Base-by-base conservation (phyloP, 2,329 filamentous ascomycete species). In the Aspergillus oerlinghausenensis region DNA sequence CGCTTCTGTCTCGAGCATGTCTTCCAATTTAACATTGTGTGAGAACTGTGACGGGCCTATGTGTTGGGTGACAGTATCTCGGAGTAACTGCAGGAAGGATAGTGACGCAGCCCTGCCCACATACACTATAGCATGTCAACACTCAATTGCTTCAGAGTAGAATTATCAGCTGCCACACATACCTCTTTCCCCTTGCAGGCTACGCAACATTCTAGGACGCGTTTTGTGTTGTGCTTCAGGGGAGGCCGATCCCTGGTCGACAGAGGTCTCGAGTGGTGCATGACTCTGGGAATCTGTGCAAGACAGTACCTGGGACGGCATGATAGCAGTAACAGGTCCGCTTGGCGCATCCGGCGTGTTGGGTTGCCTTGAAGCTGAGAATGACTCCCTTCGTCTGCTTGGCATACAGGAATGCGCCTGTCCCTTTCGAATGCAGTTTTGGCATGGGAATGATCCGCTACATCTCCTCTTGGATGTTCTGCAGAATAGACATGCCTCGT, bases 11-110 rank as follows among this genome's bases (percentile, higher is more conserved):
- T 84, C 81, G 0, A 83, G 76, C 79, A 84, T 82, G 38, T 74
- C 77, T 52, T 82, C 77, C n/a, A 75, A 77, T 43, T 75, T 75
- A 21, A 77, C 72, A 61, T 77, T 79, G 55, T 83, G 76, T 0
- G 82, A 81, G 63, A 84, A 84, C 17, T 77, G 74, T 0, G 80
- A 82, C 1, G 80, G 80, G 0, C 81, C 82, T 54, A 83, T 81
- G 57, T 82, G 76, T 32, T 79, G 77, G 9, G 77, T 76, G 26
- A 72, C 67, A 1, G 65, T 60, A 79, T 79, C 73, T 14, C 80
- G 75, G 14, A 83, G 71, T 38, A 83, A 75, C 55, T 84, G 80
- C 1, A 85, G 68, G 56, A 85, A 85, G 0, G 82, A 84, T 14
- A 85, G 69, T 72, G 69, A 71, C 2, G 69, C 69, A 7, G 68